Conservation (phyloP, 257 asterid species). For the Solanum infundibuliforme region DNA sequence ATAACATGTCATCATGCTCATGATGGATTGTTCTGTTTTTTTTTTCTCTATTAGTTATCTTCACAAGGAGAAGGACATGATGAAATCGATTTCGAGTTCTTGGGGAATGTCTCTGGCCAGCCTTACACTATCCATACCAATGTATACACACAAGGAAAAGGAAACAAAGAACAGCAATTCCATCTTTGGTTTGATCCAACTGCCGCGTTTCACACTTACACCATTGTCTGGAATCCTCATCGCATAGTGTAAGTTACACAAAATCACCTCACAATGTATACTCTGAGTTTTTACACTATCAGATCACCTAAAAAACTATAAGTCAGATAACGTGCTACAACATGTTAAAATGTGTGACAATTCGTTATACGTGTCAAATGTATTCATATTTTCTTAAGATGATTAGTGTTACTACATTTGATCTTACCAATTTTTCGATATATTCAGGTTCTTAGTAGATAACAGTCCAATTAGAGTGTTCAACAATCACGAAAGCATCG, state of each 20-base stretch:
- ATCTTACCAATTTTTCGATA: not conserved
- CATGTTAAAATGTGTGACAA: not conserved
- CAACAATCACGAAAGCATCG: not conserved
- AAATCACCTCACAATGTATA: not conserved
- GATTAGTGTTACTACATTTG: not conserved
- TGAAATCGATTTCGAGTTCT: conserved; percentile 3
- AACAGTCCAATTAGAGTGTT: conserved; percentile 1
- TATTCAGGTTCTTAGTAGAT: not conserved
- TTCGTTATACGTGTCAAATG: not conserved
- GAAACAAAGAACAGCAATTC: conserved; percentile 6
- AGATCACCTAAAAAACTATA: not conserved
- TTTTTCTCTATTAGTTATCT: not conserved
- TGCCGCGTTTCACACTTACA: conserved; percentile 2
- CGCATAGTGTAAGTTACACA: conserved; percentile 1
- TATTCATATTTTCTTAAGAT: not conserved
- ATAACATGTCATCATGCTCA: not conserved
- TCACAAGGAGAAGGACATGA: not conserved
- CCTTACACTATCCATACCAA: conserved; percentile 6
- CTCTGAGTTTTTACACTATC: not conserved
- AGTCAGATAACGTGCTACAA: not conserved
- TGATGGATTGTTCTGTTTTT: not conserved
- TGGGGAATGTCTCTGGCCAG: not conserved
- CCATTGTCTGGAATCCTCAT: conserved; percentile 5
- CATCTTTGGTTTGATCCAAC: conserved; percentile 9
- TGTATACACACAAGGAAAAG: conserved; percentile 3